Conservation (phyloP, 495 filamentous ascomycete species). For the Cercophora sp. region DNA sequence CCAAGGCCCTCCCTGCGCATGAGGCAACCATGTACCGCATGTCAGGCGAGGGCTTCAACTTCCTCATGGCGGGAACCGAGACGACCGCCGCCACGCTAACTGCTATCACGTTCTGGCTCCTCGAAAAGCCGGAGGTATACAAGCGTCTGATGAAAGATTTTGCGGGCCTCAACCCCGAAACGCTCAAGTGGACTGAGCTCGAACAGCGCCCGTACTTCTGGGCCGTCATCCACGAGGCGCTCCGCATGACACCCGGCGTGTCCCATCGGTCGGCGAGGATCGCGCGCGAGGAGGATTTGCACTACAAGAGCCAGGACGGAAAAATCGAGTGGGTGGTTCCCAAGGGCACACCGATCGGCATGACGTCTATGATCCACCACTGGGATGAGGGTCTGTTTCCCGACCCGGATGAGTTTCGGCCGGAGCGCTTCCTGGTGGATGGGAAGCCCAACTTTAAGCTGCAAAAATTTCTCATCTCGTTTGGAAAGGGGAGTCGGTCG, state of each 20-base stretch:
- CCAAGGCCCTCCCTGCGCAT: conserved; percentile 15
- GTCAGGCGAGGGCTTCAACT: conserved; percentile 26
- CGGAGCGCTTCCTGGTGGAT: conserved; percentile 46
- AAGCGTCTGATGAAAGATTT: conserved; percentile 28
- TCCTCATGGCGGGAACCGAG: conserved; percentile 30
- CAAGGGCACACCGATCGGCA: conserved; percentile 42
- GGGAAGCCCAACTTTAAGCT: conserved; percentile 28
- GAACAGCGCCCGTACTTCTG: conserved; percentile 46
- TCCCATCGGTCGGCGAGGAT: conserved; percentile 26
- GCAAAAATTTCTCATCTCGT: conserved; percentile 45
- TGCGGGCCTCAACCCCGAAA: conserved; percentile 17
- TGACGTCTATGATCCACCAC: conserved; percentile 46
- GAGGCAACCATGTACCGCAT: conserved; percentile 29
- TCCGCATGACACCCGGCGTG: conserved; percentile 41
- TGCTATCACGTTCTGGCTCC: conserved; percentile 31
- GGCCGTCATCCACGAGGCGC: conserved; percentile 40
- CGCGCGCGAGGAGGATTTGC: conserved; percentile 27
- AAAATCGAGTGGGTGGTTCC: conserved; percentile 31
- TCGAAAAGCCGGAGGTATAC: conserved; percentile 23
- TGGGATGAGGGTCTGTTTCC: conserved; percentile 46
- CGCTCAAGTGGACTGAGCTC: conserved; percentile 23
- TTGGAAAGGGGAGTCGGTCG: conserved; percentile 44
- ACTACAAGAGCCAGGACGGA: conserved; percentile 24
- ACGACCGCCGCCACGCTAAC: conserved; percentile 29
- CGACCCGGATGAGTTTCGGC: conserved; percentile 43